These are phyloP conservation scores for Orbilia quercus DNA, from an alignment of 2,329 filamentous ascomycete genomes.

Conservation along the genomic window DNA sequence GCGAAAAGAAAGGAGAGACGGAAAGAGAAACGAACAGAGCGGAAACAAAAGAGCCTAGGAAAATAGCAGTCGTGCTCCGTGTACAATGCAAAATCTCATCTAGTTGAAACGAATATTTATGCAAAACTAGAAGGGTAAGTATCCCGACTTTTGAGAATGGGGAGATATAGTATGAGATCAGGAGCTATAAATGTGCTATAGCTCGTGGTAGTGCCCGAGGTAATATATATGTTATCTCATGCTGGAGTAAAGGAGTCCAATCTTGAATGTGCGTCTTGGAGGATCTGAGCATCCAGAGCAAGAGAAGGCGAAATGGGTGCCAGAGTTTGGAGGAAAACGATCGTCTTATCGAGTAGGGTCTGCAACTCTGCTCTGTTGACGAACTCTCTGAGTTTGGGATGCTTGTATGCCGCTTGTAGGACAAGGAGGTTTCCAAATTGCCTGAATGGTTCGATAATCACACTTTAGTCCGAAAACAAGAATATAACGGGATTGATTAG, in stretches of 20 bases:
- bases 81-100: constrained; percentile 52
- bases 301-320: constrained; percentile 80
- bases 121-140: neutral
- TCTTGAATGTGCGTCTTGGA: constrained; percentile 65
- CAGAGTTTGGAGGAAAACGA: constrained; percentile 77
- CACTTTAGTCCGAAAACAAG: constrained; percentile 58
- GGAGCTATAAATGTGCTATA: neutral
- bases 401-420: constrained; percentile 81
- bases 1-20: constrained; percentile 1
- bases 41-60: constrained; percentile 37
- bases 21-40: constrained; percentile 8
- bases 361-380: constrained; percentile 71
- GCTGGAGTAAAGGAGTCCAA: constrained; percentile 18
- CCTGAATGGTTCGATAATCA: constrained; percentile 65
- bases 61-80: constrained; percentile 54
- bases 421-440: constrained; percentile 98
- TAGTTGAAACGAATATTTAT: constrained; percentile 19
- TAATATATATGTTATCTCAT: neutral
- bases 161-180: neutral
- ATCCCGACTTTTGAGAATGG: neutral
- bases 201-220: constrained; percentile 2
- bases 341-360: constrained; percentile 76
- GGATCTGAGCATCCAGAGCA: constrained; percentile 77
- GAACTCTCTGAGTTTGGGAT: constrained; percentile 71
- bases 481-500: neutral